Conservation (phyloP, 768 basidiomycete genomes). For the Lactifluus volemus region DNA sequence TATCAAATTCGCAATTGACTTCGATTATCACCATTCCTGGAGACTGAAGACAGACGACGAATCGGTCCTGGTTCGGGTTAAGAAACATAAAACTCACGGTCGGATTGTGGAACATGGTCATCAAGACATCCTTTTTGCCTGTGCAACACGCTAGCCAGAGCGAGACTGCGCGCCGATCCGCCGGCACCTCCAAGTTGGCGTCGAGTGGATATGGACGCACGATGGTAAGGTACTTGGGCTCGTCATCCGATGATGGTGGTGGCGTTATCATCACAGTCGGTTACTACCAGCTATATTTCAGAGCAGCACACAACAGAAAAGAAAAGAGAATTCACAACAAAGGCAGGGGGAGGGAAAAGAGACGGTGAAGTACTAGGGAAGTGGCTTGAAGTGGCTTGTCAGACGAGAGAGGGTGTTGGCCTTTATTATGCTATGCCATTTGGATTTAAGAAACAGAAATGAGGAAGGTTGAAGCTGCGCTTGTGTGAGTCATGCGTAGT, state of each 20-base stretch:
- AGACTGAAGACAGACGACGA: constrained; percentile 24
- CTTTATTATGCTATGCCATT: too few relatives aligned
- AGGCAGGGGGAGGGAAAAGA: too few relatives aligned
- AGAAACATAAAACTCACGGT: constrained; percentile 26
- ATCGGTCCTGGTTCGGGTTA: background rate
- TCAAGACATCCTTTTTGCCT: constrained; percentile 27
- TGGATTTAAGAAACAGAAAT: too few relatives aligned
- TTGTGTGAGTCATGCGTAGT: too few relatives aligned
- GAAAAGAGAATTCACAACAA: too few relatives aligned
- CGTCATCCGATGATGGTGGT: constrained; percentile 29
- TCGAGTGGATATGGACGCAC: constrained; percentile 35
- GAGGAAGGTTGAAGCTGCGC: too few relatives aligned
- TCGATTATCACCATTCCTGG: constrained; percentile 39
- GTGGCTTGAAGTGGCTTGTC: too few relatives aligned
- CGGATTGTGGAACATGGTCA: constrained; percentile 38
- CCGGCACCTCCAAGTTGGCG: constrained; percentile 33
- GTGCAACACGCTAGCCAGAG: constrained; percentile 38
- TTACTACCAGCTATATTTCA: too few relatives aligned
- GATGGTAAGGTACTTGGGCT: constrained; percentile 36
- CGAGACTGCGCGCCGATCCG: constrained; percentile 32
- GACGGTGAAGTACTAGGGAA: too few relatives aligned
- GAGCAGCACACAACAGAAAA: too few relatives aligned
- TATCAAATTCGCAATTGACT: constrained; percentile 26
- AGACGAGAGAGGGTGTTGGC: too few relatives aligned
- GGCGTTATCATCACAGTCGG: constrained; percentile 21